Evolutionary conservation across 2,329 filamentous ascomycete genomes (phyloP).

Genomic region (Colletotrichum sp.): DNA sequence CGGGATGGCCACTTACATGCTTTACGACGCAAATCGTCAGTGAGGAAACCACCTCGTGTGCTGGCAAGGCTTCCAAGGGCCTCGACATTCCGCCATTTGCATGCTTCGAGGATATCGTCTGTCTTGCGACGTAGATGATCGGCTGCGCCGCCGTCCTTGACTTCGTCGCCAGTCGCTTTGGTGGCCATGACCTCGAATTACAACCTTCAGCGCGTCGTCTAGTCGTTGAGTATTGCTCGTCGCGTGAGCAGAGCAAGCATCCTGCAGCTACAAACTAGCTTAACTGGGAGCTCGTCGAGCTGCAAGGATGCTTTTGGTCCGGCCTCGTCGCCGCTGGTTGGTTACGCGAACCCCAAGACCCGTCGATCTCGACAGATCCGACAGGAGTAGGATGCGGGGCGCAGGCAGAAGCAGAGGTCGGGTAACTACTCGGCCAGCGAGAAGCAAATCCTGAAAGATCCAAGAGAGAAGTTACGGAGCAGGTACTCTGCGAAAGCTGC

Average conservation of each 20-base stretch:
- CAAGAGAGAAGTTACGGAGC: background rate
- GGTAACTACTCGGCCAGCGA: background rate
- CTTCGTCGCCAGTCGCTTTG: background rate
- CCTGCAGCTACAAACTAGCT: background rate
- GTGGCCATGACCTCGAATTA: background rate
- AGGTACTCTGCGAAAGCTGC: background rate
- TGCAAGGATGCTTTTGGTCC: background rate
- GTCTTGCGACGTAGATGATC: conserved; percentile 39
- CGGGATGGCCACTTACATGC: conserved; percentile 71
- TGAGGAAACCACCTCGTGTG: conserved; percentile 69
- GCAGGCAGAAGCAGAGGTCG: background rate
- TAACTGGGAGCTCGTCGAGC: background rate
- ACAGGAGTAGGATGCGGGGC: background rate
- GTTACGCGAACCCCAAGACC: background rate
- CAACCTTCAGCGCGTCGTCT: background rate
- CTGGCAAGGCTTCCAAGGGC: conserved; percentile 64
- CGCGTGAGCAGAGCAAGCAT: background rate
- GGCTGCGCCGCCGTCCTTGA: conserved; percentile 2
- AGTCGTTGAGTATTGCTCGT: background rate
- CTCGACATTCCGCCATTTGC: conserved; percentile 60
- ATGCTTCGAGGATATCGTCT: conserved; percentile 63
- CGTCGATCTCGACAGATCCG: background rate
- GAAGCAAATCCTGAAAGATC: background rate
- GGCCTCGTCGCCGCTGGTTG: background rate
- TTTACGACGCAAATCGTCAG: conserved; percentile 69